Conservation (phyloP, 2,329 filamentous ascomycete species). For the Niveomyces coronatus region DNA sequence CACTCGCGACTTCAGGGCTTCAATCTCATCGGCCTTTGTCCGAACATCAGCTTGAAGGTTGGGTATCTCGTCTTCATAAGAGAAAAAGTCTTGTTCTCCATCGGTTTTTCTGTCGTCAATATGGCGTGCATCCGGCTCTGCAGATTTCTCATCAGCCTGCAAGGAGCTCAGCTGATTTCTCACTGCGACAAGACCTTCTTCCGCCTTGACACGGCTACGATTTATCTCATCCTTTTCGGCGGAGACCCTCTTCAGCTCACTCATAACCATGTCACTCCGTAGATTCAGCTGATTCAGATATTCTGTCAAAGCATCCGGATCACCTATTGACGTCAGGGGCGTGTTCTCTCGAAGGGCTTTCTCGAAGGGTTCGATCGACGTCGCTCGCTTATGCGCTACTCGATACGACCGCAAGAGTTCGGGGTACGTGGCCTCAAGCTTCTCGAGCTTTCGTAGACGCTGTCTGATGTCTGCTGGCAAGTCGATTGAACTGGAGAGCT, state of each 20-base stretch:
- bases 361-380: slow-evolving; percentile 88
- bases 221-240: slow-evolving; percentile 72
- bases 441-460: slow-evolving; percentile 78
- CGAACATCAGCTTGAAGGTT: slow-evolving; percentile 67
- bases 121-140: too few relatives aligned
- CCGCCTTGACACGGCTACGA: slow-evolving; percentile 60
- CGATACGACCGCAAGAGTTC: slow-evolving; percentile 88
- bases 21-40: slow-evolving; percentile 60
- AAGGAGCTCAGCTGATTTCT: slow-evolving; percentile 51
- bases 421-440: slow-evolving; percentile 81
- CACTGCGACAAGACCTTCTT: slow-evolving; percentile 51
- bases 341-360: slow-evolving; percentile 85
- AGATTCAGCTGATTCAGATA: slow-evolving; percentile 80
- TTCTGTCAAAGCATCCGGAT: slow-evolving; percentile 75
- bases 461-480: slow-evolving; percentile 64
- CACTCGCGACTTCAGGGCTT: slow-evolving; percentile 59
- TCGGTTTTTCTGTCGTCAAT: slow-evolving; percentile 18
- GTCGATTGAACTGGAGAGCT: slow-evolving; percentile 30
- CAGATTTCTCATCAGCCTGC: slow-evolving; percentile 28
- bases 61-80: slow-evolving; percentile 79
- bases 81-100: slow-evolving; percentile 70
- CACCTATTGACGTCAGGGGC: slow-evolving; percentile 76
- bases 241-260: slow-evolving; percentile 81
- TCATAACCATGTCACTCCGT: slow-evolving; percentile 86
- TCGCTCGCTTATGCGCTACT: slow-evolving; percentile 76